Base-by-base conservation (phyloP, 495 filamentous ascomycete species). In the Neurospora sp. region DNA sequence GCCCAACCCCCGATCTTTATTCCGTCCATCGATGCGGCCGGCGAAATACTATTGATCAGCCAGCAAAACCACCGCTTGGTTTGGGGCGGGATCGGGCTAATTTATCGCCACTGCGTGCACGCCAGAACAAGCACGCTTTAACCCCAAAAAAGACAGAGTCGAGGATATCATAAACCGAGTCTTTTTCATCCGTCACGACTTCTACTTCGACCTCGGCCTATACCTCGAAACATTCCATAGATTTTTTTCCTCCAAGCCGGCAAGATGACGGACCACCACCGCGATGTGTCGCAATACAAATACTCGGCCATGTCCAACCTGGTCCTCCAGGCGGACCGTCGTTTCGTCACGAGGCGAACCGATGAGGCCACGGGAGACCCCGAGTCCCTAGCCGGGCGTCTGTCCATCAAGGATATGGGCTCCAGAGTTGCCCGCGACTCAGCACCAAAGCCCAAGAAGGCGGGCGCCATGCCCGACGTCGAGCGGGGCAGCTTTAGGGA, bases 281-380 rank as follows among this genome's bases (percentile, higher is more conserved):
- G 85, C 81, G 92, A 95, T 90, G 91, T 97, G 70, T 95, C 92
- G 78, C 94, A 98, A 84, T 99, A 97, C 87, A 99, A 99, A 83
- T 99, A 99, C 88, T 93, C 93, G 90, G 94, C 94, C 81, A 99
- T 99, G 96, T 98, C 96, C 86, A 99, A 99, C 90, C 90, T 99
- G 93, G 96, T 99, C 81, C 93, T 98, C 88, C 95, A 98, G 91
- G 94, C 94, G 85, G 96, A 99, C 86, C 91, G 93, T 83, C 91
- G 96, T 80, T 98, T 99, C 81, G 90, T 95, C 76, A 94, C 93
- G 71, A 90, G 94, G 77, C 89, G 92, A 75, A 93, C 90, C 75
- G 96, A 99, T 84, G 96, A 99, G 82, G 90, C 92, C 72, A 98
- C 96, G 42, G 96, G 96, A 77, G 96, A 99, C 80, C 96, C 96